Base-by-base conservation (phyloP, 768 basidiomycete genomes). In the Lactarius hengduanensis region DNA sequence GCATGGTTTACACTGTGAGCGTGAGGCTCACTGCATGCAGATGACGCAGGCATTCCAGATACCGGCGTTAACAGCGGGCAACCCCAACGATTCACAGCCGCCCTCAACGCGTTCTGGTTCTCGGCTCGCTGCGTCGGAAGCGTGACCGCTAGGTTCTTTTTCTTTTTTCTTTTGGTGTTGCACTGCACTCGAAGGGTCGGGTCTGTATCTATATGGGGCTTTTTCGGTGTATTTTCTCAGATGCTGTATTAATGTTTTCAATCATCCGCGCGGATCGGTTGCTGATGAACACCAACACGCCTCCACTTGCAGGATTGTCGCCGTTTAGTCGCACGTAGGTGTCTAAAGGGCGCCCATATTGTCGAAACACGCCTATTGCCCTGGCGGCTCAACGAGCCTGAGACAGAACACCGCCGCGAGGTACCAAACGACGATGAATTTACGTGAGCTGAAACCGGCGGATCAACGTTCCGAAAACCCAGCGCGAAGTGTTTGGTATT, bases 31-130 rank as follows among this genome's bases (percentile, higher is more conserved):
- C 30, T 4, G 36, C 36, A 10, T 20, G 16, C 41, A 68, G 72
- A 74, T 71, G 70, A 72, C 38, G 36, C 68, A 71, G 69, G 63
- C 65, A 22, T 71, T 71, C 60, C 70, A 66, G 59, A 54, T 65
- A 11, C 69, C 69, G 26, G 22, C 61, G 18, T 50, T 63, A 11
- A 13, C 45, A 32, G 18, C 59, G 28, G 41, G 55, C 38, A 62
- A 45, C 28, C 59, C 62, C 28, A 57, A 50, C 18, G 66, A 71
- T n/a, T 16, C 53, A 30, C 57, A 66, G 20, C 63, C 66, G 55
- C 57, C 65, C 26, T 59, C 70, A n/a, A 62, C 70, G 7, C 69
- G 70, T 26, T 54, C 70, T 28, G 65, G 68, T 34, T 62, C 68
- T 34, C 68, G 70, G 9, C 62, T 71, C 50, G 40, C 62, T 38